A percentile compares a stretch with the other conserved stretches of the same genome.
Evolutionary conservation across 495 filamentous ascomycete genomes (phyloP).

Genomic region (Apiosordaria backusii): DNA sequence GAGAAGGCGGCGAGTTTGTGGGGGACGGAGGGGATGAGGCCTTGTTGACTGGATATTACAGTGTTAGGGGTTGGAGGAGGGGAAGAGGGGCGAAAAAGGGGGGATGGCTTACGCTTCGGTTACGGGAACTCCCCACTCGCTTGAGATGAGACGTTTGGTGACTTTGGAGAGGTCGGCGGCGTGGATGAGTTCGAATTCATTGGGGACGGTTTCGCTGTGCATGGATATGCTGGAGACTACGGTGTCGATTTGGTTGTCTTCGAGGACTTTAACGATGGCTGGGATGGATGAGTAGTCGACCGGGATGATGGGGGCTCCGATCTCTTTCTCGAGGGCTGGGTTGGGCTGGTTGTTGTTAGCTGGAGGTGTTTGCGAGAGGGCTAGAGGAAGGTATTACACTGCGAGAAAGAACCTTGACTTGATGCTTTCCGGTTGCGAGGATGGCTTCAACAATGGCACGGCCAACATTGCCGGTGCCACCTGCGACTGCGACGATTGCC

Average conservation of each 20-base stretch:
- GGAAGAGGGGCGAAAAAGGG: slow-evolving; percentile 39
- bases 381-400: slow-evolving; percentile 23
- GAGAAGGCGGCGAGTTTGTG: too few relatives aligned
- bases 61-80: slow-evolving; percentile 46
- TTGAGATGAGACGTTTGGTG: slow-evolving; percentile 49
- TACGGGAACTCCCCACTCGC: slow-evolving; percentile 40
- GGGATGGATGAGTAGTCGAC: slow-evolving; percentile 45
- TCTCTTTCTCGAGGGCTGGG: slow-evolving; percentile 17
- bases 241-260: slow-evolving; percentile 47
- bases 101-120: slow-evolving; percentile 37
- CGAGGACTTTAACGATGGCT: slow-evolving; percentile 38
- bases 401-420: slow-evolving; percentile 46
- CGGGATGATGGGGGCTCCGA: slow-evolving; percentile 29
- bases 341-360: slow-evolving; percentile 17
- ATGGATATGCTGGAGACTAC: slow-evolving; percentile 49
- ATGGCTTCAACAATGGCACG: slow-evolving; percentile 50
- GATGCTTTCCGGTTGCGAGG: slow-evolving; percentile 34
- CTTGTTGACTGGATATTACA: too few relatives aligned
- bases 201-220: slow-evolving; percentile 15
- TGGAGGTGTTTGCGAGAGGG: neutral
- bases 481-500: slow-evolving; percentile 51
- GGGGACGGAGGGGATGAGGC: too few relatives aligned
- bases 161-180: slow-evolving; percentile 45
- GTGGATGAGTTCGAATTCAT: slow-evolving; percentile 43
- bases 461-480: slow-evolving; percentile 52